Evolutionary conservation across 768 basidiomycete genomes (phyloP).

Genomic region (Hygrocybe coccinea): DNA sequence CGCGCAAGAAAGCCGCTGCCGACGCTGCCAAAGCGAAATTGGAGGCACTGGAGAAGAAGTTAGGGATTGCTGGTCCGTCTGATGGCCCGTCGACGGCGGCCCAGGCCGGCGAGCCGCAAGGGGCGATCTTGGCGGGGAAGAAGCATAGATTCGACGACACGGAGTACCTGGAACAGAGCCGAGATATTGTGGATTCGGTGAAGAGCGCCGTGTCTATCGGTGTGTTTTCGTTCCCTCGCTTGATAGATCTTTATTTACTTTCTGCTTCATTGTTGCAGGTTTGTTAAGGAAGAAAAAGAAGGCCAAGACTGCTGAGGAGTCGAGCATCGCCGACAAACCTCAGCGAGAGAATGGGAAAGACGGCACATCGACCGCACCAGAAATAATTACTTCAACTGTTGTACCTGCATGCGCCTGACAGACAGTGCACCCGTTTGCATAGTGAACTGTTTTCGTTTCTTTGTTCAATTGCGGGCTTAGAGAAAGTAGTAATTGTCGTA

Average conservation of each 20-base stretch:
- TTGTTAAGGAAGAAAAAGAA: conserved; percentile 76
- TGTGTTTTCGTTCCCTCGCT: conserved; percentile 9
- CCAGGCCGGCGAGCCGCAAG: conserved; percentile 31
- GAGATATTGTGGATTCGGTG: conserved; percentile 86
- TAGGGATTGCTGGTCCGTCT: conserved; percentile 50
- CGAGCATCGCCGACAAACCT: conserved; percentile 3
- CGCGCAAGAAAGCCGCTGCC: conserved; percentile 69
- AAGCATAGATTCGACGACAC: conserved; percentile 91
- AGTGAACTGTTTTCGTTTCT: no score
- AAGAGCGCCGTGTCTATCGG: conserved; percentile 86
- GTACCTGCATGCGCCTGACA: no score
- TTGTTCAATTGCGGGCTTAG: no score
- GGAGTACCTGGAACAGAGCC: conserved; percentile 86
- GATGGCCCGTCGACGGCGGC: conserved; percentile 22
- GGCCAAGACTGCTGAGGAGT: conserved; percentile 39
- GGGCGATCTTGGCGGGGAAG: conserved; percentile 49
- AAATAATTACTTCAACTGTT: no score
- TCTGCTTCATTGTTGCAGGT: conserved; percentile 35
- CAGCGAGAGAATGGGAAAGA: no score
- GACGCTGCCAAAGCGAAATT: conserved; percentile 80
- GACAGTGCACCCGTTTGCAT: no score
- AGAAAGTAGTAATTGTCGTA: no score
- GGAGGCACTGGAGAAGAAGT: conserved; percentile 76
- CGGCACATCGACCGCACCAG: no score
- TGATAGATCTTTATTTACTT: conserved; percentile 18